Conservation (phyloP, 257 asterid species). For the Gardenia jasminoides region DNA sequence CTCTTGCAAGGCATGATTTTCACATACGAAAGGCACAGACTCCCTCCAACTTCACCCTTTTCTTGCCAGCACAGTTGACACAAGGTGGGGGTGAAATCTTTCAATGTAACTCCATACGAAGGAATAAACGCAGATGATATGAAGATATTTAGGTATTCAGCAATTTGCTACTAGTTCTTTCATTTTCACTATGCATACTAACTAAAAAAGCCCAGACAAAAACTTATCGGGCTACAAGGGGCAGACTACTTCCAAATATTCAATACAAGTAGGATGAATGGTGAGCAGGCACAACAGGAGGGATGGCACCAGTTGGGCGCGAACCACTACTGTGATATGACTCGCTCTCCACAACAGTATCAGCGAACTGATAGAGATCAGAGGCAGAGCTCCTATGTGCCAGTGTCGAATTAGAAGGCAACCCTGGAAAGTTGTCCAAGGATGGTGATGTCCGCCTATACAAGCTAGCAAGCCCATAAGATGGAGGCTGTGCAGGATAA, state of each 20-base stretch:
- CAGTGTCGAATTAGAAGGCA: conserved; percentile 38
- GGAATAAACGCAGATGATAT: neutral
- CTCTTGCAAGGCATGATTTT: neutral
- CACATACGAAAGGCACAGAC: neutral
- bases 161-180: neutral
- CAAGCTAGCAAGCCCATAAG: conserved; percentile 40
- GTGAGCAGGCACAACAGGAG: conserved; percentile 37
- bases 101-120: neutral
- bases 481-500: conserved; percentile 29
- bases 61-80: neutral
- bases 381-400: conserved; percentile 40
- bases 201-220: neutral
- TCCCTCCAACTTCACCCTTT: neutral
- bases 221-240: neutral
- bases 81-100: neutral
- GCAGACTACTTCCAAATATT: conserved; percentile 7
- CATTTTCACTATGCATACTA: neutral
- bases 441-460: conserved; percentile 43
- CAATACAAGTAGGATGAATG: conserved; percentile 45
- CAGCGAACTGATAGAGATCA: conserved; percentile 73
- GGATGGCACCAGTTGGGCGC: conserved; percentile 30
- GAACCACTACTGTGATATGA: conserved; percentile 27
- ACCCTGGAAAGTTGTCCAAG: conserved; percentile 44
- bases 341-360: conserved; percentile 44
- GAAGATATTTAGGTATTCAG: neutral